Percentiles rank a stretch among this genome's conserved stretches.
Evolutionary conservation across 768 basidiomycete genomes (phyloP).

Genomic region (Glaciozyma martinii): DNA sequence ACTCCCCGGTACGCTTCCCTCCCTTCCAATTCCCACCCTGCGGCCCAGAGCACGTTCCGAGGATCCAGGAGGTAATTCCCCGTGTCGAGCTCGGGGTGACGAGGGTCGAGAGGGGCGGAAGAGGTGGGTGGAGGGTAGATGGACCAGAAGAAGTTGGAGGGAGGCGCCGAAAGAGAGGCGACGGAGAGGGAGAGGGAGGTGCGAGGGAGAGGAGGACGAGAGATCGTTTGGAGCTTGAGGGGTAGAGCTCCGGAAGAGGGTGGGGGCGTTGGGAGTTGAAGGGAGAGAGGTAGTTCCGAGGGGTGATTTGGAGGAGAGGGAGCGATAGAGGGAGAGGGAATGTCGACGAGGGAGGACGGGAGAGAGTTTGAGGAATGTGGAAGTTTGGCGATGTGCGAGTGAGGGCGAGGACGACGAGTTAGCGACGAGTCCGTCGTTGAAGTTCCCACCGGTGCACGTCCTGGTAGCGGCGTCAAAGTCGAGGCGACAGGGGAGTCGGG

Average conservation of each 20-base stretch:
- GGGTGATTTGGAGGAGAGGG: neutral
- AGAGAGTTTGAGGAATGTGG: neutral
- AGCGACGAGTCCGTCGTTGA: neutral
- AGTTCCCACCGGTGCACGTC: too few relatives aligned
- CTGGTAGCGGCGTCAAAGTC: too few relatives aligned
- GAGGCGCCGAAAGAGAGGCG: neutral
- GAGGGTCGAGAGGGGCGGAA: neutral
- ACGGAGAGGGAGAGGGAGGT: neutral
- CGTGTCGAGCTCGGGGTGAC: neutral
- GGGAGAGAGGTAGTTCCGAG: too few relatives aligned
- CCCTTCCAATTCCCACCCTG: neutral
- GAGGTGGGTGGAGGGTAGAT: conserved; percentile 7
- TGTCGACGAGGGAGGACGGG: neutral
- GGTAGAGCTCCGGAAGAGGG: neutral
- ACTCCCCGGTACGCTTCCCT: neutral
- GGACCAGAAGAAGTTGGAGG: conserved; percentile 6
- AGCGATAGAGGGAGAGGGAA: neutral
- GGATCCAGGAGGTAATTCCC: conserved; percentile 5
- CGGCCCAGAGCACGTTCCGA: conserved; percentile 8
- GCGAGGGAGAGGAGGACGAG: neutral
- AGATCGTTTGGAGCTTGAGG: too few relatives aligned
- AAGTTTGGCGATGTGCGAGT: neutral
- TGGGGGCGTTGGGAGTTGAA: neutral
- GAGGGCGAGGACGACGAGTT: neutral
- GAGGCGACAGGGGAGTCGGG: neutral